A percentile compares a stretch with the other conserved stretches of the same genome.
These are phyloP conservation scores for Monascus purpureus DNA, from an alignment of 495 filamentous ascomycete species.

Conservation along the genomic window DNA sequence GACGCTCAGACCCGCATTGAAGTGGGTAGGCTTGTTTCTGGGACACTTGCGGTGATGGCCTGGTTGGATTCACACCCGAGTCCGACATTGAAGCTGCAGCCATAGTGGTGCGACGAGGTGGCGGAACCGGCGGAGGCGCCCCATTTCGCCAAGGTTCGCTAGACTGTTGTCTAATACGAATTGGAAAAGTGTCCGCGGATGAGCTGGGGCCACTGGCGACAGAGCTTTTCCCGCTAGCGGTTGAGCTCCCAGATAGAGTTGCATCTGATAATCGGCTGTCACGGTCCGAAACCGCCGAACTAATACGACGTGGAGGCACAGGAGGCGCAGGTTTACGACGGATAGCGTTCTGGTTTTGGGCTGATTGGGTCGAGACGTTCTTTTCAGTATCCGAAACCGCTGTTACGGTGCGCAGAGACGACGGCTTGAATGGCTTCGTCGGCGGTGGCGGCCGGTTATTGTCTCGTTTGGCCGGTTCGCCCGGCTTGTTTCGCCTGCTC, in stretches of 20 bases:
- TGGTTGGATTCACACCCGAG: constrained; percentile 2
- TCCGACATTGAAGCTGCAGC: constrained; percentile 3
- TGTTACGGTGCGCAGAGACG: constrained; percentile 37
- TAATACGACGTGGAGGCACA: constrained; percentile 24
- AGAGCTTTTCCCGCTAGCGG: background rate
- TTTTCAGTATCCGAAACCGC: constrained; percentile 7
- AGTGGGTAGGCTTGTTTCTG: constrained; percentile 18
- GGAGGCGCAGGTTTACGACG: constrained; percentile 32
- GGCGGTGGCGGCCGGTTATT: constrained; percentile 31
- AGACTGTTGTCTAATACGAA: background rate
- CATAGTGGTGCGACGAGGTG: constrained; percentile 24
- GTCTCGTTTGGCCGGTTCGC: constrained; percentile 8
- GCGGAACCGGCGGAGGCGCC: constrained; percentile 17
- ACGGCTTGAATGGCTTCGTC: constrained; percentile 53
- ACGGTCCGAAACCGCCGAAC: constrained; percentile 9
- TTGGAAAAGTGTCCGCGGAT: background rate
- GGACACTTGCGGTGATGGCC: constrained; percentile 1
- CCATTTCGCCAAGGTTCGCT: constrained; percentile 8
- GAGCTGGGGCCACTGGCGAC: background rate
- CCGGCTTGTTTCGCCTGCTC: background rate
- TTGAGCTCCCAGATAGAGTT: background rate
- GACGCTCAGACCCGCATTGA: constrained; percentile 22
- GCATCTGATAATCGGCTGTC: background rate
- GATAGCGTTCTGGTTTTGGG: constrained; percentile 8
- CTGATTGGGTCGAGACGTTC: constrained; percentile 1